Base-by-base conservation (phyloP, 1,139 yeast species). In the Lodderomyces metapsilosis region DNA sequence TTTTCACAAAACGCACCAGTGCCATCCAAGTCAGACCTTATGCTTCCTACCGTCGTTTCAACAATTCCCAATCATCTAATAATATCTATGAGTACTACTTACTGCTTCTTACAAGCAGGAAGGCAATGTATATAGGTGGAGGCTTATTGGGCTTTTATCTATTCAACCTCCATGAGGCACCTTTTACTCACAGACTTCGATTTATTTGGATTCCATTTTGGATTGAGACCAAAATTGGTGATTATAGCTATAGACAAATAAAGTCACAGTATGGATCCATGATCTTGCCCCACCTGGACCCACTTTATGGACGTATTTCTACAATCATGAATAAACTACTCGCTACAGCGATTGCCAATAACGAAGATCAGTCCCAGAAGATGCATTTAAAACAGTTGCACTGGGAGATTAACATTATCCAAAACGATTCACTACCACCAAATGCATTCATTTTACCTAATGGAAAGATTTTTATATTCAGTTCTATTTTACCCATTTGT, bases 371-470 rank as follows among this genome's bases (percentile, higher is more conserved):
- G 6, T 21, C 23, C 16, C 74, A 68, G 46, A 53, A 52, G 9
- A 51, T 52, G 3, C 74, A 69, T 47, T 53, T 71, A 44, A 58
- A 62, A 45, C 58, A 64, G 24, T 59, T 80, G 20, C 71, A 85
- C 36, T 92, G 98, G 98, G 70, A 78, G 50, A 80, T 92, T 30
- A 89, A 88, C 61, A 87, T 94, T 21, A 80, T 92, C 36, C 75
- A 83, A 48, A 71, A 61, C 12, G 87, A 84, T 52, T 66, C 71
- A 13, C 58, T 57, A 24, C 87, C 96, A 3, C 98, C 98, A 2
- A 92, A 92, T 63, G 98, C 98, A 2, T 92, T 94, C 63, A 96
- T 92, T 21, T 70, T 92, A 40, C 98, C 98, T 17, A 92, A 94
- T 45, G 98, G 98, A 10, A 91, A 91, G 62, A 95, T 94, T 35